Conservation (phyloP, 352 stramenopile species). For the Discostella stelligera region DNA sequence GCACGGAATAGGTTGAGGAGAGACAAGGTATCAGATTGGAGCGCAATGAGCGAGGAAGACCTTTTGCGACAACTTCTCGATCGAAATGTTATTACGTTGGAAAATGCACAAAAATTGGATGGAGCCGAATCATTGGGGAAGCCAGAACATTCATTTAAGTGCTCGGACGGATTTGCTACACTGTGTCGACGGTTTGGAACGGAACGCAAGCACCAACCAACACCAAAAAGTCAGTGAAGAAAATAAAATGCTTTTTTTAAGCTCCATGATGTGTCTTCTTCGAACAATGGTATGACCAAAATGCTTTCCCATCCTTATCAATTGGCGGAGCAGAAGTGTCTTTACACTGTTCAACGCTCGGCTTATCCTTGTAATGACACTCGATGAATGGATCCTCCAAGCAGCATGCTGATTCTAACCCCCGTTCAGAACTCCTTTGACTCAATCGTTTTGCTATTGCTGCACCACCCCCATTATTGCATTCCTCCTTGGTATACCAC, state of each 20-base stretch:
- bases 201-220: neutral
- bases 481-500: conserved; percentile 58
- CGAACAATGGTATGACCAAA: conserved; percentile 29
- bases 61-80: conserved; percentile 57
- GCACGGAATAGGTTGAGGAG: conserved; percentile 31
- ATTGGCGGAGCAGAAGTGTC: conserved; percentile 31
- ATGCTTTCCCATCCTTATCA: conserved; percentile 35
- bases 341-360: conserved; percentile 40
- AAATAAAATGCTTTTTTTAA: neutral
- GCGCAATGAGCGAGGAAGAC: conserved; percentile 47
- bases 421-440: neutral
- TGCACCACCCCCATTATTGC: conserved; percentile 36
- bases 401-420: conserved; percentile 33
- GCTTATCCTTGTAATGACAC: conserved; percentile 54
- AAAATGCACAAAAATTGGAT: conserved; percentile 2
- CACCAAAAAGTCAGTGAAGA: neutral
- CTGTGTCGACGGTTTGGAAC: conserved; percentile 18
- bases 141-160: neutral
- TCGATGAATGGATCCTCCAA: conserved; percentile 41
- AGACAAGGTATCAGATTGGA: conserved; percentile 67
- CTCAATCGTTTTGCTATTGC: conserved; percentile 22
- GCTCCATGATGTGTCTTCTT: neutral
- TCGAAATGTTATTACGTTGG: conserved; percentile 33
- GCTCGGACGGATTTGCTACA: conserved; percentile 20
- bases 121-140: neutral